These are phyloP conservation scores for Candida krabiensis DNA, from an alignment of 805 yeast species.

Conservation along the genomic window DNA sequence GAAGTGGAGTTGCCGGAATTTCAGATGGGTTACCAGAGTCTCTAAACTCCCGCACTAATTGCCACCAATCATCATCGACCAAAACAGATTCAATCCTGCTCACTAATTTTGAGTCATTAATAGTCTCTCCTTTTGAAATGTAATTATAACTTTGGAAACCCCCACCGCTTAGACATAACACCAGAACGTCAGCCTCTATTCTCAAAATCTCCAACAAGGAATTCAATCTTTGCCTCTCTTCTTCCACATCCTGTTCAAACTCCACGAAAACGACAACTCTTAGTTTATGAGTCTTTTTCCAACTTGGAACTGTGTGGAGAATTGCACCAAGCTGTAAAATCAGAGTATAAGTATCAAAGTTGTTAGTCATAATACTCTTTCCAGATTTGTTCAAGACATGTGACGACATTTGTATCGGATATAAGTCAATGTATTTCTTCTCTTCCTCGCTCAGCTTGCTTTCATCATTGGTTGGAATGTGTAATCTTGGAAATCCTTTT, in stretches of 20 bases:
- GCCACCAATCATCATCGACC: constrained; percentile 84
- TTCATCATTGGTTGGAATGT: constrained; percentile 55
- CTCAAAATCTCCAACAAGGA: constrained; percentile 73
- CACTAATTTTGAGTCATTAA: constrained; percentile 32
- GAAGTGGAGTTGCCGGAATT: constrained; percentile 8
- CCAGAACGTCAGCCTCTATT: constrained; percentile 79
- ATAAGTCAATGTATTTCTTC: constrained; percentile 73
- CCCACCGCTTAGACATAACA: constrained; percentile 64
- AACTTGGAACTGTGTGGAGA: constrained; percentile 85
- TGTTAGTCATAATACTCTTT: constrained; percentile 73
- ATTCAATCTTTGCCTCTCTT: constrained; percentile 62
- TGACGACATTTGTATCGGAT: constrained; percentile 97
- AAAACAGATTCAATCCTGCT: constrained; percentile 52
- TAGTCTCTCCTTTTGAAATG: constrained; percentile 64
- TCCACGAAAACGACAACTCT: constrained; percentile 93
- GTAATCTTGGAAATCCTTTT: constrained; percentile 71
- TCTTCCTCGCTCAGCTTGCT: constrained; percentile 29
- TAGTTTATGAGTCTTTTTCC: constrained; percentile 75
- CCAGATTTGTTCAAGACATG: constrained; percentile 60
- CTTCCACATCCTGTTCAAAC: constrained; percentile 61
- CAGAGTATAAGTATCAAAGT: constrained; percentile 93
- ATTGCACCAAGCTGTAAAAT: constrained; percentile 94
- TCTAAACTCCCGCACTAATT: constrained; percentile 61
- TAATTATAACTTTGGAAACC: constrained; percentile 64
- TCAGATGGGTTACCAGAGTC: constrained; percentile 3